Percentiles rank a stretch among this genome's conserved stretches.
Conservation (phyloP, 306 rosid species). For the Pterocarpus santalinus region DNA sequence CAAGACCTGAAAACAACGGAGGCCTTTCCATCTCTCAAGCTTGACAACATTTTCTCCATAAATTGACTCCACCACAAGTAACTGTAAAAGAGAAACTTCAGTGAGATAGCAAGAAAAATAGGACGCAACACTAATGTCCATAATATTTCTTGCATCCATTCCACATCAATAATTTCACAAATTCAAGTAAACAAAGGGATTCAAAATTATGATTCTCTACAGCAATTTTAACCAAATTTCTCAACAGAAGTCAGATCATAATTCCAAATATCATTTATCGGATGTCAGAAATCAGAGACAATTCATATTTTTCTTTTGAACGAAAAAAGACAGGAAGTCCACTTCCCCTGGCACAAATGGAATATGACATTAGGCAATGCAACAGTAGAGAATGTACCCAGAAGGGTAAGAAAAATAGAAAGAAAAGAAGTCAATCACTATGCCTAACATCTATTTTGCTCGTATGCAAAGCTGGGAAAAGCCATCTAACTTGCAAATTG, state of each 20-base stretch:
- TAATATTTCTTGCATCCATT: neutral
- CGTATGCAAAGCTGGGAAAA: neutral
- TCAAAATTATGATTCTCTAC: too few species aligned
- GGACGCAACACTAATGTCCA: slow-evolving; percentile 14
- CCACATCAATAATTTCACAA: neutral
- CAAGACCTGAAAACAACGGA: slow-evolving; percentile 79
- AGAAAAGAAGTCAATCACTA: too few species aligned
- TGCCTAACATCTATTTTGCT: too few species aligned
- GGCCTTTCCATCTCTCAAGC: slow-evolving; percentile 65
- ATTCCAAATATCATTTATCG: neutral
- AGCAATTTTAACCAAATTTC: too few species aligned
- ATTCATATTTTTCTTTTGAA: neutral
- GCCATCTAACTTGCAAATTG: neutral
- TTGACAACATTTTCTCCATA: slow-evolving; percentile 72
- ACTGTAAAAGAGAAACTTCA: slow-evolving; percentile 55
- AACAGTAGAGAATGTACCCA: too few species aligned
- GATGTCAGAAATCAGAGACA: neutral
- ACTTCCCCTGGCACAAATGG: neutral
- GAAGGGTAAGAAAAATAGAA: too few species aligned
- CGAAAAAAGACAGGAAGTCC: neutral
- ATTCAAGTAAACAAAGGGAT: too few species aligned
- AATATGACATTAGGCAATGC: neutral
- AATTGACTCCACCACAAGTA: slow-evolving; percentile 87
- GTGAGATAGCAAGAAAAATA: slow-evolving; percentile 32
- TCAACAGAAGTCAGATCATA: too few species aligned